Evolutionary conservation across 1,284 basidiomycete genomes (phyloP).

Genomic region (Mycena citricolor): DNA sequence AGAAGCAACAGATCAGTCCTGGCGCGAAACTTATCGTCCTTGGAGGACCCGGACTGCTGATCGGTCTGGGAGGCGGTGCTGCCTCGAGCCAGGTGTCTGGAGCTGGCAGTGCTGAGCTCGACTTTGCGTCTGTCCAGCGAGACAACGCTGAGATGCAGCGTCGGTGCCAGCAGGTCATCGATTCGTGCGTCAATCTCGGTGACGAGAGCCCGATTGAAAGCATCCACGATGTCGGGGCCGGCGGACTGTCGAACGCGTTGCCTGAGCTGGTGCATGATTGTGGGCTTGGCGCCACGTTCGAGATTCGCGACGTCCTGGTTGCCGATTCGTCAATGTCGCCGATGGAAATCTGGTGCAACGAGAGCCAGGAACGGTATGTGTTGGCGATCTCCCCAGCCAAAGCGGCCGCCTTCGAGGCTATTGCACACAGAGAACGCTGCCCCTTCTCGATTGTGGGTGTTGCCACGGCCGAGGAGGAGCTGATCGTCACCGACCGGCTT

Average conservation of each 20-base stretch:
- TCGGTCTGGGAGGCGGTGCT: conserved; percentile 95
- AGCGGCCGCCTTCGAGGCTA: conserved; percentile 64
- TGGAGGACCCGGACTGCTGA: conserved; percentile 96
- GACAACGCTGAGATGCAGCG: conserved; percentile 99
- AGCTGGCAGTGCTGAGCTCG: conserved; percentile 85
- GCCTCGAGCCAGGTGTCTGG: conserved; percentile 92
- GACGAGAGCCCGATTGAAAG: conserved; percentile 85
- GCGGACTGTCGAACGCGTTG: conserved; percentile 94
- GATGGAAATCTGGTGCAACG: conserved; percentile 99
- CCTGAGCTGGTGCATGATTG: conserved; percentile 98
- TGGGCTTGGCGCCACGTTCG: conserved; percentile 87
- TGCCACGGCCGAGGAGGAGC: conserved; percentile 78
- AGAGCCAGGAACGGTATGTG: conserved; percentile 97
- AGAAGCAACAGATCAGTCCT: conserved; percentile 72
- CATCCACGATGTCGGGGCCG: conserved; percentile 98
- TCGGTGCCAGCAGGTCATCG: conserved; percentile 96
- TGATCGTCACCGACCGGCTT: conserved; percentile 89
- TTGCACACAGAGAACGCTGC: conserved; percentile 89
- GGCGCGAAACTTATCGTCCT: conserved; percentile 91
- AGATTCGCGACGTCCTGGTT: conserved; percentile 91
- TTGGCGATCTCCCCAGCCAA: conserved; percentile 76
- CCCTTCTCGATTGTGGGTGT: conserved; percentile 90
- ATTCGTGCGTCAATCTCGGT: conserved; percentile 76
- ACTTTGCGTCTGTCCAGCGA: conserved; percentile 96
- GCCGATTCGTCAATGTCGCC: conserved; percentile 95